Evolutionary conservation across 495 filamentous ascomycete genomes (phyloP).

Genomic region (Achaetomiella virescens): DNA sequence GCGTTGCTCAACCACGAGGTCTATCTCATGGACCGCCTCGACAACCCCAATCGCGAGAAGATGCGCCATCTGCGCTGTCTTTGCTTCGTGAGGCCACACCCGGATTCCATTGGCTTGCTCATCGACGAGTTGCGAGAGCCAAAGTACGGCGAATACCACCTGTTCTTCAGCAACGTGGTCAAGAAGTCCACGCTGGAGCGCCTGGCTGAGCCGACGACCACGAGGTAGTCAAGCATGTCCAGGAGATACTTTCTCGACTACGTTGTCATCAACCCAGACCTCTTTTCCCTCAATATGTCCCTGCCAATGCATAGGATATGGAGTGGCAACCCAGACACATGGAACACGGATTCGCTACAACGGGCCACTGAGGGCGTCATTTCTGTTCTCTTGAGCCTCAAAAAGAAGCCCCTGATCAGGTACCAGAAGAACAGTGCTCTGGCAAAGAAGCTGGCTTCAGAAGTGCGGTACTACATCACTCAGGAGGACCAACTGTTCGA

Average conservation of each 20-base stretch:
- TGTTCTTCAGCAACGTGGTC: conserved; percentile 95
- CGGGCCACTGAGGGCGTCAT: conserved; percentile 81
- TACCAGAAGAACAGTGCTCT: conserved; percentile 90
- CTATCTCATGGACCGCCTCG: conserved; percentile 92
- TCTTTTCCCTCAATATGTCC: conserved; percentile 75
- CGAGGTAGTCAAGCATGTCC: conserved; percentile 85
- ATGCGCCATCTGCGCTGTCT: conserved; percentile 96
- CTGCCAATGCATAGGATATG: conserved; percentile 69
- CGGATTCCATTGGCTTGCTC: conserved; percentile 83
- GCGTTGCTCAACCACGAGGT: conserved; percentile 94
- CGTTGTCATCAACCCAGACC: conserved; percentile 87
- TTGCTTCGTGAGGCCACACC: conserved; percentile 85
- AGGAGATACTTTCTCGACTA: conserved; percentile 97
- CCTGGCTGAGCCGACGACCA: conserved; percentile 95
- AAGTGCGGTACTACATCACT: conserved; percentile 84
- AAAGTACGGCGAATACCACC: conserved; percentile 95
- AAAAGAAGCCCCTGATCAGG: conserved; percentile 91
- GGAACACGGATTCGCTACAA: conserved; percentile 82
- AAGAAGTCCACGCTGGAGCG: conserved; percentile 95
- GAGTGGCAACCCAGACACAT: conserved; percentile 76
- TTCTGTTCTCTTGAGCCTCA: conserved; percentile 73
- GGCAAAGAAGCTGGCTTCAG: conserved; percentile 86
- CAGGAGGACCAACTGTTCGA: conserved; percentile 98
- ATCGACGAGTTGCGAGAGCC: conserved; percentile 95
- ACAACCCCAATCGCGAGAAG: conserved; percentile 86